Percentiles rank a stretch among this genome's conserved stretches.
Conservation (phyloP, 73 alveolate species). For the Paramecium sonneborni region DNA sequence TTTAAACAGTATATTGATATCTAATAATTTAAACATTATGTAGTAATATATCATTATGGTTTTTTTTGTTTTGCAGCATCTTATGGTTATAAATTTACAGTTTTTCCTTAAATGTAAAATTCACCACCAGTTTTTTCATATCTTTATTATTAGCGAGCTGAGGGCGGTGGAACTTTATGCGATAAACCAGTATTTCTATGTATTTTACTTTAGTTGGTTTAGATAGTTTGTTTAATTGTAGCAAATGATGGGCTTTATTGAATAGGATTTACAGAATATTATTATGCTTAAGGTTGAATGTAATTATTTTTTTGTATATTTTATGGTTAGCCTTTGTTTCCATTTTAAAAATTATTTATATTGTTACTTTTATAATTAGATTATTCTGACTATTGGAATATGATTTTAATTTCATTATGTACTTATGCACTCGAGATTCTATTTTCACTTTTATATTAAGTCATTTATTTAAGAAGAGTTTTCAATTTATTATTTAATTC, state of each 20-base stretch:
- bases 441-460: neutral
- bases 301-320: neutral
- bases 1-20: neutral
- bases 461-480: neutral
- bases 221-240: neutral
- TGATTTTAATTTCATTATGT: neutral
- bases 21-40: neutral
- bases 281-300: neutral
- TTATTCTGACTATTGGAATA: neutral
- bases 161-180: constrained; percentile 3
- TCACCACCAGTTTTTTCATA: neutral
- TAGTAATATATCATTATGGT: neutral
- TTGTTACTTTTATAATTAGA: neutral
- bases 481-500: neutral
- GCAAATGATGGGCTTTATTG: neutral
- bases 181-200: constrained; percentile 12
- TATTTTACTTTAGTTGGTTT: neutral
- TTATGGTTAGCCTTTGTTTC: neutral
- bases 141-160: neutral
- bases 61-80: neutral
- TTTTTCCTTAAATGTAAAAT: neutral
- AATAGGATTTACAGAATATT: neutral
- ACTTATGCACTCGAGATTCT: neutral
- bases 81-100: neutral
- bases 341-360: neutral